Base-by-base conservation (phyloP, 2,329 filamentous ascomycete species). In the Peltaster fructicola region DNA sequence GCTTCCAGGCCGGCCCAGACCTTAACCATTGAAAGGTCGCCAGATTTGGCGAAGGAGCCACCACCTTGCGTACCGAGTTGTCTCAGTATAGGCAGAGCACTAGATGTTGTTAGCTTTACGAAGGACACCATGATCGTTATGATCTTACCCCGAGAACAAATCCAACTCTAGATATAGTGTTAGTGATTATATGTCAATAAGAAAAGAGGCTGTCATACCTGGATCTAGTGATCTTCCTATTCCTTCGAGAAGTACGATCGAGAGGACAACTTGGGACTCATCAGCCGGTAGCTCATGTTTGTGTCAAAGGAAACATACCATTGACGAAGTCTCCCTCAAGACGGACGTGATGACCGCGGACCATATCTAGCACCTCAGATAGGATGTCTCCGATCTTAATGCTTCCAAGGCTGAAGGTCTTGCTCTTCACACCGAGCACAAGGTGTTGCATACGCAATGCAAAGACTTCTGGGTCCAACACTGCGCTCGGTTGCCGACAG, bases 291-390 rank as follows among this genome's bases (percentile, higher is more conserved):
- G n/a, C n/a, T n/a, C n/a, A n/a, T n/a, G n/a, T n/a, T n/a, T n/a
- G n/a, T n/a, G n/a, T n/a, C n/a, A n/a, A n/a, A n/a, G n/a, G n/a
- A n/a, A n/a, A n/a, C n/a, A n/a, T n/a, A n/a, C n/a, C n/a, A 45
- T 98, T 98, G 46, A 98, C 82, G 46, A 95, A 98, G 48, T 98
- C 88, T 6, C 88, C 88, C 51, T 98, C 88, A 24, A 98, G 65
- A 6, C 88, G 67, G 4, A 98, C 88, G 45, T 98, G 88, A 48
- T 98, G 88, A 7, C 62, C 59, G 27, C 88, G 70, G 15, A 98
- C 88, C 82, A 98, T 93, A 30, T 65, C 65, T 21, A 98, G 59
- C 0, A 95, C 88, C 39, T 90, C 68, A 43, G 88, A 82, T 15
- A 98, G 54, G 11, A 98, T 82, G 40, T 98, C 88, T 7, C 88